Evolutionary conservation across 768 basidiomycete species (phyloP).

Genomic region (Baorangia bicolor): DNA sequence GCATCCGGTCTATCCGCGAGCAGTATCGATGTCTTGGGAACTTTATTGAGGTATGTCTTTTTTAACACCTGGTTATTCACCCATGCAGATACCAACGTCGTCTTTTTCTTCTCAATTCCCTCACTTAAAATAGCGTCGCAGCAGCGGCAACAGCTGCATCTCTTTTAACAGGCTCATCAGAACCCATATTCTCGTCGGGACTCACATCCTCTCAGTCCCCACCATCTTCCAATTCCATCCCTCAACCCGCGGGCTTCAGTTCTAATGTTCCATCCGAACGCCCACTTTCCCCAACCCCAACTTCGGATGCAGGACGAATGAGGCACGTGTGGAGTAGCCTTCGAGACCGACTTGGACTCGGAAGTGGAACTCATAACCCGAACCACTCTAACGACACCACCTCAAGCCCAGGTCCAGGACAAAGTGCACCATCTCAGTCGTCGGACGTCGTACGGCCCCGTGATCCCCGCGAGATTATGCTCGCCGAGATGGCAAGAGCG

Average conservation of each 20-base stretch:
- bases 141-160: slow-evolving; percentile 92
- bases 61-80: not conserved
- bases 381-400: slow-evolving; percentile 11
- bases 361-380: slow-evolving; percentile 24
- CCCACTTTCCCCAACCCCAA: slow-evolving; percentile 43
- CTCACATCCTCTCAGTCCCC: slow-evolving; percentile 40
- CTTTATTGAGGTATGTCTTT: slow-evolving; percentile 65
- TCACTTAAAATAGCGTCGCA: slow-evolving; percentile 58
- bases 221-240: slow-evolving; percentile 12
- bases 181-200: slow-evolving; percentile 60
- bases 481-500: slow-evolving; percentile 79
- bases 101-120: not conserved
- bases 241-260: slow-evolving; percentile 11
- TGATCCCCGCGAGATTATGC: slow-evolving; percentile 68
- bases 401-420: slow-evolving; percentile 6
- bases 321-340: slow-evolving; percentile 67
- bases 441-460: slow-evolving; percentile 14
- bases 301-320: slow-evolving; percentile 43
- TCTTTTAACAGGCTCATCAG: slow-evolving; percentile 69
- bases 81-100: not conserved
- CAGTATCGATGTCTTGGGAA: slow-evolving; percentile 81
- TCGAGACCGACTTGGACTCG: slow-evolving; percentile 64
- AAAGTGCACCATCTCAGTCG: slow-evolving; percentile 6
- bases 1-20: slow-evolving; percentile 56
- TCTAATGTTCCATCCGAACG: slow-evolving; percentile 27